Conservation (phyloP, 257 asterid species). For the Verbascum thapsus region DNA sequence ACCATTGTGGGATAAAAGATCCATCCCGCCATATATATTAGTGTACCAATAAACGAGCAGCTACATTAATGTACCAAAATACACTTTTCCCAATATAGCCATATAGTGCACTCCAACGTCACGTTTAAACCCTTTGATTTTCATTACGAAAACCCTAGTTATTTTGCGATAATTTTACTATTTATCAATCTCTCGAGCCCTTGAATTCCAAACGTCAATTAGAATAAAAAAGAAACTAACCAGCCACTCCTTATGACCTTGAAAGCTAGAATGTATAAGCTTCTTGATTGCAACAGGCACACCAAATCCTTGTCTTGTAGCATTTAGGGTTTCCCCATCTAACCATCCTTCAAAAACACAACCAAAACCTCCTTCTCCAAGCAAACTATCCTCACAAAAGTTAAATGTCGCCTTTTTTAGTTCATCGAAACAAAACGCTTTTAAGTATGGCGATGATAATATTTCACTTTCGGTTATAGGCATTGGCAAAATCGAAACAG, state of each 20-base stretch:
- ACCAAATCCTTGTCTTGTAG: slow-evolving; percentile 40
- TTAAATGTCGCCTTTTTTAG: slow-evolving; percentile 41
- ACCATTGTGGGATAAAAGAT: no score
- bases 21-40: no score
- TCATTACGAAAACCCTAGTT: no score
- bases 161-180: no score
- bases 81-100: no score
- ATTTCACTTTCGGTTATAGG: slow-evolving; percentile 48
- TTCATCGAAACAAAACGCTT: slow-evolving; percentile 36
- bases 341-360: slow-evolving; percentile 59
- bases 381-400: slow-evolving; percentile 39
- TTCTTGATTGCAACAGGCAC: slow-evolving; percentile 50
- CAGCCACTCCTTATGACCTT: slow-evolving; percentile 65
- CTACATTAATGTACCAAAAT: no score
- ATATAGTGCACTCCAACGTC: no score
- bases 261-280: slow-evolving; percentile 46
- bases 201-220: not conserved
- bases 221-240: slow-evolving; percentile 30
- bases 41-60: no score
- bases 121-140: no score
- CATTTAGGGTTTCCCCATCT: slow-evolving; percentile 39
- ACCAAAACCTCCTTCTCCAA: slow-evolving; percentile 63
- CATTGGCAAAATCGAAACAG: slow-evolving; percentile 28
- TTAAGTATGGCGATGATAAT: slow-evolving; percentile 45
- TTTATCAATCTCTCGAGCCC: not conserved